These are phyloP conservation scores for Trichoderma breve DNA, from an alignment of 2,329 filamentous ascomycete species.

Conservation along the genomic window DNA sequence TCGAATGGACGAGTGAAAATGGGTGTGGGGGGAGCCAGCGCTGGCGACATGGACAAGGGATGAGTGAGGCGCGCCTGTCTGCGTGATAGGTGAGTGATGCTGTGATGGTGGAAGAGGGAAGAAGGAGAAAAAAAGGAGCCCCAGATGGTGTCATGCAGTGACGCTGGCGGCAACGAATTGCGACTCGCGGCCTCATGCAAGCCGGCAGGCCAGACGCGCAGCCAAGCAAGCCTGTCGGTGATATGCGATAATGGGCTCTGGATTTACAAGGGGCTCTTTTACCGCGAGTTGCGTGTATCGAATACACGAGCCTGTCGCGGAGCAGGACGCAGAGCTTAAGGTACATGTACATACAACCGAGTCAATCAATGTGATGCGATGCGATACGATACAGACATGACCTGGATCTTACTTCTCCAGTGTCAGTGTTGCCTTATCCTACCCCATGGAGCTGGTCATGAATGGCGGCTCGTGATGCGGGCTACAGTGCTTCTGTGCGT, in stretches of 20 bases:
- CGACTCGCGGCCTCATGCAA: constrained; percentile 16
- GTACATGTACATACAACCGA: not conserved
- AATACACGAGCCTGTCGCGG: not conserved
- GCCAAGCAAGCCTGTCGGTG: constrained; percentile 17
- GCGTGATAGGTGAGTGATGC: constrained; percentile 13
- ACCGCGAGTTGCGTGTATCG: not conserved
- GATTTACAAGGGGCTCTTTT: not conserved
- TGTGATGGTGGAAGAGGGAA: constrained; percentile 4
- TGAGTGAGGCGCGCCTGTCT: constrained; percentile 8
- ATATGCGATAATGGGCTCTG: not conserved
- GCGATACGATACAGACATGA: not conserved
- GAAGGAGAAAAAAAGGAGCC: constrained; percentile 2
- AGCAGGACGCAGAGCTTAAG: not conserved
- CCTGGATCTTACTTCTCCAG: not conserved
- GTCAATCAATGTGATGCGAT: not conserved
- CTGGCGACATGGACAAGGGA: not conserved
- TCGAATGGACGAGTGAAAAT: not conserved
- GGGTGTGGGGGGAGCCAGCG: constrained; percentile 1
- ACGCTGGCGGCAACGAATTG: constrained; percentile 17
- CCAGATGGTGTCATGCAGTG: constrained; percentile 32
- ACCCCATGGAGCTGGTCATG: constrained; percentile 11
- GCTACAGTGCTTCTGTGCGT: not conserved
- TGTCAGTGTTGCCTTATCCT: not conserved
- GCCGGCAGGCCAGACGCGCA: constrained; percentile 17
- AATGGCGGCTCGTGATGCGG: constrained; percentile 15